Evolutionary conservation across 2,329 filamentous ascomycete genomes (phyloP).

Genomic region (Neofusicoccum parvum): DNA sequence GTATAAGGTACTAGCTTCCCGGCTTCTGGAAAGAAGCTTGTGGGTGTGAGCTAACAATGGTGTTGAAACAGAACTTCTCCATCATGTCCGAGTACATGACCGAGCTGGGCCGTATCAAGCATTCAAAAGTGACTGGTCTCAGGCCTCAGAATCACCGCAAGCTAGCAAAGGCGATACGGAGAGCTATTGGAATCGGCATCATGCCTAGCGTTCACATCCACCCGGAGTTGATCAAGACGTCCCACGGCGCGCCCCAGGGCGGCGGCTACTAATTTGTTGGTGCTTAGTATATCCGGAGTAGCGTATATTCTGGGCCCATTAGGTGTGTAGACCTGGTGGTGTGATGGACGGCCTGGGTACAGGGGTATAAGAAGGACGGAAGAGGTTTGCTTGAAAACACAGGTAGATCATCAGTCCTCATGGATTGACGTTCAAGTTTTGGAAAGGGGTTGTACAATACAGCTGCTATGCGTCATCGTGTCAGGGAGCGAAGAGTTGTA

Average conservation of each 20-base stretch:
- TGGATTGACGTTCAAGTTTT: too few relatives aligned
- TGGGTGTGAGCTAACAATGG: not conserved
- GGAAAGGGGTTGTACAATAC: too few relatives aligned
- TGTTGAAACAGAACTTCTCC: conserved; percentile 74
- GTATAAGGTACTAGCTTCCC: conserved; percentile 71
- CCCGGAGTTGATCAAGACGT: conserved; percentile 64
- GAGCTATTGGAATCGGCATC: conserved; percentile 84
- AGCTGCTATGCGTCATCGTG: too few relatives aligned
- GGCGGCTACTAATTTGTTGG: not conserved
- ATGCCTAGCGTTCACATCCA: conserved; percentile 91
- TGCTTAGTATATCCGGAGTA: too few relatives aligned
- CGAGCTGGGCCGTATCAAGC: conserved; percentile 80
- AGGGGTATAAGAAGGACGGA: too few relatives aligned
- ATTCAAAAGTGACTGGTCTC: conserved; percentile 74
- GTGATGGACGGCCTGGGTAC: too few relatives aligned
- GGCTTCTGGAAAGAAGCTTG: not conserved
- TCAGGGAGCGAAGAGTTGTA: too few relatives aligned
- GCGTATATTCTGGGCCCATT: too few relatives aligned
- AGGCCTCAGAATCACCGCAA: conserved; percentile 88
- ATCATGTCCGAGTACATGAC: conserved; percentile 90
- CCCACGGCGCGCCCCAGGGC: not conserved
- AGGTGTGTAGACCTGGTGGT: too few relatives aligned
- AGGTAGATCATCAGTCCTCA: too few relatives aligned
- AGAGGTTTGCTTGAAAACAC: too few relatives aligned
- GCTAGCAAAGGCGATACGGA: conserved; percentile 87